Percentiles rank a stretch among this genome's conserved stretches.
phyloP scores from a whole-genome alignment of 1,139 yeast genomes.

The Blastobotrys apis region DNA sequence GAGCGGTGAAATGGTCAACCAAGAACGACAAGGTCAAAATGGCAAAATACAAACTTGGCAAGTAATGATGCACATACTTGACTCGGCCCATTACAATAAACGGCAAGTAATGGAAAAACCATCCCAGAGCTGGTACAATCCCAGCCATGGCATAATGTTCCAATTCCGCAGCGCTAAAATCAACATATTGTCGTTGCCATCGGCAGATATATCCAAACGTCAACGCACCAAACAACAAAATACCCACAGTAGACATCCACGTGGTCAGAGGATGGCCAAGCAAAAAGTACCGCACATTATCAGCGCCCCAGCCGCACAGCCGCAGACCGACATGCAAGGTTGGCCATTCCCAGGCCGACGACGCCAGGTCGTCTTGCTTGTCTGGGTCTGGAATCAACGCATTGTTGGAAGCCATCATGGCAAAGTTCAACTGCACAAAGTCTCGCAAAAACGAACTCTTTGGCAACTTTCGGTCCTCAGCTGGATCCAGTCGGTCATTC shows the following conservation, averaged over 20 bases:
- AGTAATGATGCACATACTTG: conserved; percentile 93
- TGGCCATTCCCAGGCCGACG: conserved; percentile 99
- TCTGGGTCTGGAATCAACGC: conserved; percentile 92
- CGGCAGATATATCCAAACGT: conserved; percentile 61
- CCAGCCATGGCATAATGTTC: conserved; percentile 71
- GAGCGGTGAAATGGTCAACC: conserved; percentile 56
- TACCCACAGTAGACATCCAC: conserved; percentile 80
- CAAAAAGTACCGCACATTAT: conserved; percentile 75
- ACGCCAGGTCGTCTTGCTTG: conserved; percentile 86
- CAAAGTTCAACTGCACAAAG: conserved; percentile 87
- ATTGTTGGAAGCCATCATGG: conserved; percentile 98
- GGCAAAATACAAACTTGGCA: conserved; percentile 95
- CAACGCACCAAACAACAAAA: conserved; percentile 55
- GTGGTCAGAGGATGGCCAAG: conserved; percentile 93
- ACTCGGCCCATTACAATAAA: conserved; percentile 95
- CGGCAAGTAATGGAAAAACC: conserved; percentile 91
- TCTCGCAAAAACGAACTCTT: conserved; percentile 81
- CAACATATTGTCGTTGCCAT: conserved; percentile 90
- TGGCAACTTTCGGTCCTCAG: conserved; percentile 70
- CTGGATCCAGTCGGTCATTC: conserved; percentile 68
- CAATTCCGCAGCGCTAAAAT: conserved; percentile 47
- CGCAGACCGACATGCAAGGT: conserved; percentile 86
- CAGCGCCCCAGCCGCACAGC: conserved; percentile 91
- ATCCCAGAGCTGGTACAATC: conserved; percentile 82
- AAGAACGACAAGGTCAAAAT: conserved; percentile 74